Evolutionary conservation across 768 basidiomycete genomes (phyloP), one percentile per base, ranked within the genome.

Genomic region (Suillus luteus): DNA sequence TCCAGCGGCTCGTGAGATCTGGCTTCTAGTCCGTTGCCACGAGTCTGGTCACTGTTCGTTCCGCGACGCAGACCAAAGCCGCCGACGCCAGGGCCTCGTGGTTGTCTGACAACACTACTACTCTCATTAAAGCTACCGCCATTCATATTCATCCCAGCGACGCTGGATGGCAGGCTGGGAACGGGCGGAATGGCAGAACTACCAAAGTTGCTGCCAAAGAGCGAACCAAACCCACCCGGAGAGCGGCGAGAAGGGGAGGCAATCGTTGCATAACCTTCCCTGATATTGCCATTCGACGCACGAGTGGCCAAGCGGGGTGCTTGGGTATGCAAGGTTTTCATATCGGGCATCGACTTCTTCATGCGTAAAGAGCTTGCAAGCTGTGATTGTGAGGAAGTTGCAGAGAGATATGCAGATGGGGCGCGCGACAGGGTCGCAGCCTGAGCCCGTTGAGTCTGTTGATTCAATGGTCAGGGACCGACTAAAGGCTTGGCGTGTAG

Each of bases 281-380:
- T 88, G 63, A 95, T 93, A 73, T 95, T 95, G 62, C 92, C 92
- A 73, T 93, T 95, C 55, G 92, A 95, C 19, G 92, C 83, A 65
- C 92, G 90, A 17, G 90, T 89, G 63, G 80, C 86, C 55, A 95
- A 84, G 59, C 92, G 89, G 40, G 91, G 92, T 1, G 89, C 88
- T 70, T 89, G 87, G 19, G 88, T 82, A 65, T 93, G 92, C 67
- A 94, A 77, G 17, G 90, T 90, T 79, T 93, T 93, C 87, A 98
- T 88, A 77, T 98, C 95, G 3, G 97, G 97, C 97, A 99, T 99
- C 27, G 95, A 96, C 79, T 97, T 97, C 83, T 99, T 99, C 76
- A 90, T 87, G 48, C 96, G 89, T 61, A 98, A 84, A 48, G 86
- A 81, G 61, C 71, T 79, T 19, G 76, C 75, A 55, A 80, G 82